A percentile compares a stretch with the other conserved stretches of the same genome.
phyloP scores from a whole-genome alignment of 208 protist genomes.

The Trypanosoma congolense region DNA sequence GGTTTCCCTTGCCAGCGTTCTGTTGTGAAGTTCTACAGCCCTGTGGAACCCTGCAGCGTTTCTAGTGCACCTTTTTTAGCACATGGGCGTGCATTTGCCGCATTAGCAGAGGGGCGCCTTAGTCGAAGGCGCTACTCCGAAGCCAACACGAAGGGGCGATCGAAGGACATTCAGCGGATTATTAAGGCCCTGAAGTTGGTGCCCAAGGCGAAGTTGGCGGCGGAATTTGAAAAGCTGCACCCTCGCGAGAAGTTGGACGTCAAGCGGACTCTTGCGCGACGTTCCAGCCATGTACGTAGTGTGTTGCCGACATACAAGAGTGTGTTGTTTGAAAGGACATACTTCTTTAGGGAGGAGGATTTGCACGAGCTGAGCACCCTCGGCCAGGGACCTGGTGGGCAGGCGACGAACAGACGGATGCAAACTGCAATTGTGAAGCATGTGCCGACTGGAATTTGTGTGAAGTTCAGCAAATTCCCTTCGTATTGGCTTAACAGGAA shows the following conservation, averaged over 20 bases:
- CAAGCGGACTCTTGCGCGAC: conserved; percentile 37
- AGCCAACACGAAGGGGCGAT: conserved; percentile 54
- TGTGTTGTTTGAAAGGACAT: conserved; percentile 50
- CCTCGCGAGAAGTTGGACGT: conserved; percentile 71
- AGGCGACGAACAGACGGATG: conserved; percentile 85
- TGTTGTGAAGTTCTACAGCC: not conserved
- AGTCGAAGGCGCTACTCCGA: conserved; percentile 60
- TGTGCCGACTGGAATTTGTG: conserved; percentile 49
- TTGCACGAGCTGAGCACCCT: conserved; percentile 69
- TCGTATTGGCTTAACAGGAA: conserved; percentile 83
- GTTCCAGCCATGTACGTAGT: conserved; percentile 13
- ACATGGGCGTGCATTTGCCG: not conserved
- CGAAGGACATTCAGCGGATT: conserved; percentile 37
- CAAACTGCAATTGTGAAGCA: conserved; percentile 79
- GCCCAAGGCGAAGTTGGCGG: conserved; percentile 23
- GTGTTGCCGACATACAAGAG: conserved; percentile 57
- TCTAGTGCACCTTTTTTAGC: not conserved
- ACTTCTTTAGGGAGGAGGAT: conserved; percentile 81
- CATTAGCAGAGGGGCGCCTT: conserved; percentile 18
- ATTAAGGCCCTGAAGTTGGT: conserved; percentile 44
- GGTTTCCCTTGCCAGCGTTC: not conserved
- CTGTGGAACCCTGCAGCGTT: not conserved
- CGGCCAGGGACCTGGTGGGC: conserved; percentile 75
- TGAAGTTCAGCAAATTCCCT: conserved; percentile 84
- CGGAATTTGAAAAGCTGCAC: conserved; percentile 40